Evolutionary conservation across 139 green algal genomes (phyloP).

Genomic region (Asterochloris erici): DNA sequence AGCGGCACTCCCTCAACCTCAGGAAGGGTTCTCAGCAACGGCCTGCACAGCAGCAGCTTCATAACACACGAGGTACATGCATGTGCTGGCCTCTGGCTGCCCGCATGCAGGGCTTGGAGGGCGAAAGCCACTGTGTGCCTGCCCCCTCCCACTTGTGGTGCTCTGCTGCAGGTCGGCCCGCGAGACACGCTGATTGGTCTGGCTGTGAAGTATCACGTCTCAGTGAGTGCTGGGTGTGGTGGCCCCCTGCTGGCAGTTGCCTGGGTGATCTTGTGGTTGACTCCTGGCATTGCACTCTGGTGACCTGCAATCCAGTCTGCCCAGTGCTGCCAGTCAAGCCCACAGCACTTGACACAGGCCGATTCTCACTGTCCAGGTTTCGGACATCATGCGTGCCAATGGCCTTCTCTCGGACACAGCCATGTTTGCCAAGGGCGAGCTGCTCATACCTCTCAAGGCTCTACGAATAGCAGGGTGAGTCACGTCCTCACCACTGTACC

Average conservation of each 20-base stretch:
- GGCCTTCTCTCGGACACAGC: conserved; percentile 74
- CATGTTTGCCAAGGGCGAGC: conserved; percentile 68
- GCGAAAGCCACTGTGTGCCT: neutral
- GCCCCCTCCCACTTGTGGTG: neutral
- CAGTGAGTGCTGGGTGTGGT: conserved; percentile 38
- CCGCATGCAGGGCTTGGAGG: neutral
- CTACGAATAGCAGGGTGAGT: conserved; percentile 40
- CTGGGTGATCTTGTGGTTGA: no score
- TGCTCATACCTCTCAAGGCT: conserved; percentile 68
- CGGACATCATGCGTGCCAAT: conserved; percentile 84
- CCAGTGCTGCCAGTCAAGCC: no score
- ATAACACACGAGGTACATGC: conserved; percentile 17
- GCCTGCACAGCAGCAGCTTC: neutral
- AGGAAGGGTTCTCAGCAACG: neutral
- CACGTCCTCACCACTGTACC: no score
- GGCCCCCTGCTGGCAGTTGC: no score
- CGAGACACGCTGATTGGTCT: conserved; percentile 80
- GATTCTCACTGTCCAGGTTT: conserved; percentile 51
- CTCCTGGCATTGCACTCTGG: no score
- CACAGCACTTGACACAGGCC: no score
- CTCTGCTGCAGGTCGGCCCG: conserved; percentile 64
- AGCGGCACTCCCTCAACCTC: neutral
- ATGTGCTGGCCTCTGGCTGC: neutral
- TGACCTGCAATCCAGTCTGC: no score
- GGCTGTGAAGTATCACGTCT: conserved; percentile 76